Conservation (phyloP, 495 filamentous ascomycete species). For the Penicillium canescens region DNA sequence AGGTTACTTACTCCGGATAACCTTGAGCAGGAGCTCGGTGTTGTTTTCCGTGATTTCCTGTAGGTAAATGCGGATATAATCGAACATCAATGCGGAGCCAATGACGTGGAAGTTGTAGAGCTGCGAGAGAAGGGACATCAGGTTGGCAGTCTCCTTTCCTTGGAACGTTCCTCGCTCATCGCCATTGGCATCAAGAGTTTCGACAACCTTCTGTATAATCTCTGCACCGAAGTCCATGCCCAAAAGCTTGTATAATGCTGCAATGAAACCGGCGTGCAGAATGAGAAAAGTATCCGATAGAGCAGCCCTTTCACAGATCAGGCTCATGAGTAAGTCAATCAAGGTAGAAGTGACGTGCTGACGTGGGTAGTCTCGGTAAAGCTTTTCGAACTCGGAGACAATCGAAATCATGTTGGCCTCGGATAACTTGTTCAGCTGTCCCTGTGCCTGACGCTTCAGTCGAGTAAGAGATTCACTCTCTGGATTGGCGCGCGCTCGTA, state of each 20-base stretch:
- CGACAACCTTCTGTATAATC: constrained; percentile 72
- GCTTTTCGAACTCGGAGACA: constrained; percentile 72
- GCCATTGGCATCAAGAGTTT: constrained; percentile 57
- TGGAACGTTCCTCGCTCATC: constrained; percentile 43
- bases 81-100: constrained; percentile 79
- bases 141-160: constrained; percentile 73
- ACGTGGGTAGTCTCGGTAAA: constrained; percentile 79
- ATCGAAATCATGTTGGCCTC: constrained; percentile 85
- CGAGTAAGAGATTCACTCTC: constrained; percentile 68
- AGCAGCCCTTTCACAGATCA: constrained; percentile 73
- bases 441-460: constrained; percentile 78
- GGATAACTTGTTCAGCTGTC: constrained; percentile 88
- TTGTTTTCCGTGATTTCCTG: constrained; percentile 79
- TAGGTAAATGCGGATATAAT: constrained; percentile 81
- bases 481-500: constrained; percentile 61
- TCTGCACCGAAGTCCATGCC: constrained; percentile 88
- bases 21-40: constrained; percentile 83
- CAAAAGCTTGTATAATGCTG: constrained; percentile 80
- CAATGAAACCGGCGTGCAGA: constrained; percentile 85
- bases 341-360: constrained; percentile 80
- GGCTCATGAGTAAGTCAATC: constrained; percentile 68
- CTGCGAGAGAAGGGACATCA: constrained; percentile 81
- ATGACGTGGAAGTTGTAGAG: constrained; percentile 92
- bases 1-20: constrained; percentile 64
- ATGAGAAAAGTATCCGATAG: constrained; percentile 88